These are phyloP conservation scores for Endocalyx cinctus DNA, from an alignment of 2,329 filamentous ascomycete genomes.

Conservation along the genomic window DNA sequence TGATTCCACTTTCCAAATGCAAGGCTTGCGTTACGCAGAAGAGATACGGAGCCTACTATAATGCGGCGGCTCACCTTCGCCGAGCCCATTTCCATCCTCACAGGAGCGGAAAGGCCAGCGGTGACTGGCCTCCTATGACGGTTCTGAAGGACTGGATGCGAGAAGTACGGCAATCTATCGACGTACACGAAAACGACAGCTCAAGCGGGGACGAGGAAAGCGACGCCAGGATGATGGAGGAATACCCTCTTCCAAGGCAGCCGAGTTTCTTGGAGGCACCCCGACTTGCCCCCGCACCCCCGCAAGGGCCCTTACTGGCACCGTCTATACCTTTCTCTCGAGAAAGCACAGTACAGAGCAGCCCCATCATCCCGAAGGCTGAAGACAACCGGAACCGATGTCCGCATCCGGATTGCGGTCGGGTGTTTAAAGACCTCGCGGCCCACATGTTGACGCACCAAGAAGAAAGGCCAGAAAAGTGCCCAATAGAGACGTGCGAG, in stretches of 20 bases:
- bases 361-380: conserved; percentile 24
- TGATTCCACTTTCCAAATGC: conserved; percentile 49
- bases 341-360: conserved; percentile 28
- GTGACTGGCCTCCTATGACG: conserved; percentile 55
- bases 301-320: conserved; percentile 25
- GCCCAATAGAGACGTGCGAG: conserved; percentile 85
- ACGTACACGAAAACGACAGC: conserved; percentile 41
- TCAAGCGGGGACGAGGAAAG: conserved; percentile 51
- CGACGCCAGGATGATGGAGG: conserved; percentile 36
- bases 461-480: conserved; percentile 87
- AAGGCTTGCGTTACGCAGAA: conserved; percentile 54
- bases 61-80: conserved; percentile 54
- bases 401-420: conserved; percentile 78
- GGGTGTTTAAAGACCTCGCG: conserved; percentile 85
- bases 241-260: conserved; percentile 41
- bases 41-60: conserved; percentile 55
- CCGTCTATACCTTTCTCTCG: conserved; percentile 27
- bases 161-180: conserved; percentile 49
- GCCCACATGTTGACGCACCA: conserved; percentile 95
- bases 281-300: conserved; percentile 27
- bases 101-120: conserved; percentile 51
- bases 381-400: conserved; percentile 50
- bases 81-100: conserved; percentile 54
- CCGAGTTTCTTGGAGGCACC: conserved; percentile 27
- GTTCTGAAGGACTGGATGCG: conserved; percentile 58